phyloP scores from a whole-genome alignment of 176 grass and related monocot species.

The Stipa capillata region DNA sequence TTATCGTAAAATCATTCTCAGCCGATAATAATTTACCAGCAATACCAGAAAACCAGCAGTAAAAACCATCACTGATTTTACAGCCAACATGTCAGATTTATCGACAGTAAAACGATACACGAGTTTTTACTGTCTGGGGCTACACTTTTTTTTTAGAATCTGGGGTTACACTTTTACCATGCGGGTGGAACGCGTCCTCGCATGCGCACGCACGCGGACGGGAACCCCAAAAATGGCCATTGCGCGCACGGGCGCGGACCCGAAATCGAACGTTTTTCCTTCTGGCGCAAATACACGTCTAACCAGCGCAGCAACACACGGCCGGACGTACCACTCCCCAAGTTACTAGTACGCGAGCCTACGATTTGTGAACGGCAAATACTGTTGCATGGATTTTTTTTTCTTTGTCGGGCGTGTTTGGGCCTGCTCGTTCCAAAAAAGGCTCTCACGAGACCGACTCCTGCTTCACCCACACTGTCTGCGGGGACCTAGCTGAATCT shows the following conservation, averaged over 20 bases:
- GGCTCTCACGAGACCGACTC: not conserved
- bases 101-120: too few relatives aligned
- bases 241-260: not conserved
- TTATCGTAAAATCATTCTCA: too few relatives aligned
- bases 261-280: not conserved
- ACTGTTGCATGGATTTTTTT: not conserved
- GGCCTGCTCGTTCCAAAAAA: not conserved
- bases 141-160: too few relatives aligned
- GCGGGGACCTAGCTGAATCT: too few relatives aligned
- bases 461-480: too few relatives aligned
- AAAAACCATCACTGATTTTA: too few relatives aligned
- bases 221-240: not conserved
- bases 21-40: too few relatives aligned
- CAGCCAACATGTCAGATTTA: too few relatives aligned
- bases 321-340: not conserved
- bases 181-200: too few relatives aligned
- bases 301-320: not conserved
- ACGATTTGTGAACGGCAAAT: not conserved
- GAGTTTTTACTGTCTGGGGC: too few relatives aligned
- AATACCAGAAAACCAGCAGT: too few relatives aligned
- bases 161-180: too few relatives aligned
- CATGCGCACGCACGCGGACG: not conserved
- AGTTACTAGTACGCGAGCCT: not conserved
- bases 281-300: not conserved
- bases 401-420: not conserved